Evolutionary conservation across 2,329 filamentous ascomycete species (phyloP).

Genomic region (Atkinsonella texensis): DNA sequence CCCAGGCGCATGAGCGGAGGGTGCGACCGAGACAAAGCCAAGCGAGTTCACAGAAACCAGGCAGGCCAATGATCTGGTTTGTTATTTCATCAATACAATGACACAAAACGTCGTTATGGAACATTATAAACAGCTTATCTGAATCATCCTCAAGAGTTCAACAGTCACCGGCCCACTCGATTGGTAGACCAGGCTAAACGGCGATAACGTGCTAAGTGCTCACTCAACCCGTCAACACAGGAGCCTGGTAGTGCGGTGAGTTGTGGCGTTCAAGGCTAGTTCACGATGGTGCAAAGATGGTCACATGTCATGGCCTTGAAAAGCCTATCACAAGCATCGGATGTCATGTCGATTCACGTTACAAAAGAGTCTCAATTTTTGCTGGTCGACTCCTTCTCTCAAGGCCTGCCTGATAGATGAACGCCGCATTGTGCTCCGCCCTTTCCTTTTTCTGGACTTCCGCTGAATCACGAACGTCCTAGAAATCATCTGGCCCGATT

Average conservation of each 20-base stretch:
- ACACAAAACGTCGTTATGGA: too few species aligned
- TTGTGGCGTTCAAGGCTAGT: neutral
- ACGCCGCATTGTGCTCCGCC: neutral
- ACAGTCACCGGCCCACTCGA: neutral
- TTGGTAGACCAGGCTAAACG: neutral
- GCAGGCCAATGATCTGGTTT: too few species aligned
- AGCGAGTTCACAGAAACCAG: too few species aligned
- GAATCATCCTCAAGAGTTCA: too few species aligned
- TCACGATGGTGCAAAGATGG: neutral
- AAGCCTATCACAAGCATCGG: neutral
- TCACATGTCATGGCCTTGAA: neutral
- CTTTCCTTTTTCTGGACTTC: neutral
- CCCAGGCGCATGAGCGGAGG: too few species aligned
- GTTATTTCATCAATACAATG: too few species aligned
- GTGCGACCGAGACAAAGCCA: too few species aligned
- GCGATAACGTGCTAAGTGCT: neutral
- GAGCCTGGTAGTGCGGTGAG: constrained; percentile 1
- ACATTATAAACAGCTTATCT: too few species aligned
- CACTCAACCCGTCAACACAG: neutral
- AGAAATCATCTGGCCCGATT: neutral
- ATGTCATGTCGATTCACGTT: neutral
- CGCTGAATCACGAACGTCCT: neutral
- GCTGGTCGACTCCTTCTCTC: neutral
- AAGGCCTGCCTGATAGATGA: neutral
- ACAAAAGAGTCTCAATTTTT: neutral